These are phyloP conservation scores for Xylaria sp. DNA, from an alignment of 2,329 filamentous ascomycete genomes.

Conservation along the genomic window DNA sequence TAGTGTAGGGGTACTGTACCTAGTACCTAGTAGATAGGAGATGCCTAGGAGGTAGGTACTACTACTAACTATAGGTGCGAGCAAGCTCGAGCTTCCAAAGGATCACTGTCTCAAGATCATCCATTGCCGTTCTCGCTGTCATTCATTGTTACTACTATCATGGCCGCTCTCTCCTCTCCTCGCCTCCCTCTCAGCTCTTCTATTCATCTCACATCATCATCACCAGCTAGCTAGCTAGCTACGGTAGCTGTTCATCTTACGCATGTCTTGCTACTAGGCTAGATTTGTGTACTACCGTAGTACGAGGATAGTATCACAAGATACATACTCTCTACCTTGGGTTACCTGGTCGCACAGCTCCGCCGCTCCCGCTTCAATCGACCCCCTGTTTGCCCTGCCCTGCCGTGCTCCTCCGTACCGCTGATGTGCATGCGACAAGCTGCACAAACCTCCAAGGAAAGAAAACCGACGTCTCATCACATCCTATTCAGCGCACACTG, in stretches of 20 bases:
- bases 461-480: constrained; percentile 32
- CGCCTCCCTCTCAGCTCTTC: background rate
- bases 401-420: constrained; percentile 26
- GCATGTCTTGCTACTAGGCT: background rate
- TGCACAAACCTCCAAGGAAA: constrained; percentile 33
- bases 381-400: constrained; percentile 23
- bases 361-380: constrained; percentile 18
- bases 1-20: too few species aligned
- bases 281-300: too few species aligned
- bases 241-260: background rate
- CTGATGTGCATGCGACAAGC: constrained; percentile 36
- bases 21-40: background rate
- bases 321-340: background rate
- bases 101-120: background rate
- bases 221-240: background rate
- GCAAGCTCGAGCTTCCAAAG: too few species aligned
- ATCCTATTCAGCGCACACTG: constrained; percentile 21
- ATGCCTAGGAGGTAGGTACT: background rate
- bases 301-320: too few species aligned
- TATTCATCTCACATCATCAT: background rate
- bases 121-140: background rate
- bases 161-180: background rate
- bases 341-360: constrained; percentile 21
- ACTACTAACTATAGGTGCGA: too few species aligned
- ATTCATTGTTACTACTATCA: background rate